A percentile compares a stretch with the other conserved stretches of the same genome.
These are phyloP conservation scores for Plantago ovata DNA, from an alignment of 257 asterid genomes.

Conservation along the genomic window DNA sequence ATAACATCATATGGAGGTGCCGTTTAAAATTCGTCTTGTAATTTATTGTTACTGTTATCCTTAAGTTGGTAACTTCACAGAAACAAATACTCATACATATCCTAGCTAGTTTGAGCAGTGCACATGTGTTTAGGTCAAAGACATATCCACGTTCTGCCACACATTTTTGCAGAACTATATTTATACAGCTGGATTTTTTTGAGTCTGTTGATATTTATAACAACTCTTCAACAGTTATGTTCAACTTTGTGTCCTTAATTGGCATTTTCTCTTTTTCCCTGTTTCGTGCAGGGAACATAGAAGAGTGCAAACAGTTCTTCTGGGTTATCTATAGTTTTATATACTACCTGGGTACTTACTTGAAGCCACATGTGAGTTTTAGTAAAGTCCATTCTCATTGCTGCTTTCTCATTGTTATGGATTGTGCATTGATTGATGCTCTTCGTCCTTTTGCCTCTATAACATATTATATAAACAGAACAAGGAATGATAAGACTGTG, in stretches of 20 bases:
- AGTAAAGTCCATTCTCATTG: slow-evolving; percentile 16
- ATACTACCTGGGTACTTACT: slow-evolving; percentile 77
- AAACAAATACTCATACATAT: not conserved
- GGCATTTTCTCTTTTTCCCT: slow-evolving; percentile 10
- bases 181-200: not conserved
- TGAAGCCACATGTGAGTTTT: slow-evolving; percentile 91
- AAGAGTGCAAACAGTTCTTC: slow-evolving; percentile 72
- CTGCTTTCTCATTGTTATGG: not conserved
- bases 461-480: not conserved
- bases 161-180: not conserved
- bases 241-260: not conserved
- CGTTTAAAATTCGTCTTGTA: too few species aligned
- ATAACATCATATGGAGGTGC: too few species aligned
- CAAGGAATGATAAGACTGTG: too few species aligned
- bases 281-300: slow-evolving; percentile 64
- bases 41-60: too few species aligned
- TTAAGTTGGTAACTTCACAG: not conserved
- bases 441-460: not conserved
- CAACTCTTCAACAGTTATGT: not conserved
- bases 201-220: not conserved
- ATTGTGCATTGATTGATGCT: not conserved
- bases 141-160: not conserved
- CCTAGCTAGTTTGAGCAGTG: not conserved
- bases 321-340: slow-evolving; percentile 50
- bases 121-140: not conserved